These are phyloP conservation scores for Acorus calamus DNA, from an alignment of 106 monocot genomes.

Conservation along the genomic window DNA sequence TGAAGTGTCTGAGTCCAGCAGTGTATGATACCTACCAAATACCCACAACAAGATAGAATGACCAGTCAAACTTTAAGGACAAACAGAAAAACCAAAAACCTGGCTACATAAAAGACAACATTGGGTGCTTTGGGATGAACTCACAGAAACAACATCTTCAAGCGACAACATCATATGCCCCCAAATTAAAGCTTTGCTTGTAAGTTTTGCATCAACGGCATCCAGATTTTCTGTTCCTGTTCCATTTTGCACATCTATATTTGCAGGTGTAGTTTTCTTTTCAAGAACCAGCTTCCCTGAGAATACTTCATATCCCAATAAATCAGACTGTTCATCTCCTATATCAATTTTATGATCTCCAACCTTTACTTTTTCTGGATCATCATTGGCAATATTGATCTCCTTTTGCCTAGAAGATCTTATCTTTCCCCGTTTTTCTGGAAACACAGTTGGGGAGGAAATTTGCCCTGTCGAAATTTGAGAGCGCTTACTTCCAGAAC, in stretches of 20 bases:
- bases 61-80: too few relatives aligned
- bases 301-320: conserved; percentile 75
- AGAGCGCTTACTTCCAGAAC: conserved; percentile 35
- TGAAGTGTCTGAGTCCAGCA: conserved; percentile 68
- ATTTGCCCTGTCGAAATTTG: conserved; percentile 47
- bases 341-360: conserved; percentile 81
- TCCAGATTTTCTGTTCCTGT: conserved; percentile 20
- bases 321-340: conserved; percentile 77
- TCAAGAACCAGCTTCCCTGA: conserved; percentile 71
- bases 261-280: conserved; percentile 32
- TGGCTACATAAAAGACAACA: background rate
- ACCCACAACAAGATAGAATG: too few relatives aligned
- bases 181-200: conserved; percentile 77
- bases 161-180: conserved; percentile 66
- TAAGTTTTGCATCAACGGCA: conserved; percentile 66
- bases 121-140: conserved; percentile 8
- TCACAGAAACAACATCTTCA: conserved; percentile 93
- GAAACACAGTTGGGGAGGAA: conserved; percentile 59
- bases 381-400: conserved; percentile 25
- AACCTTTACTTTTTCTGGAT: conserved; percentile 36
- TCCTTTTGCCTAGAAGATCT: conserved; percentile 36
- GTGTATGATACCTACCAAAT: conserved; percentile 62
- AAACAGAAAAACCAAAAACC: too few relatives aligned
- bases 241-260: conserved; percentile 18
- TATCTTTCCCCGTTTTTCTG: conserved; percentile 45